Conservation (phyloP, 345 rosid species). For the Passiflora organensis region DNA sequence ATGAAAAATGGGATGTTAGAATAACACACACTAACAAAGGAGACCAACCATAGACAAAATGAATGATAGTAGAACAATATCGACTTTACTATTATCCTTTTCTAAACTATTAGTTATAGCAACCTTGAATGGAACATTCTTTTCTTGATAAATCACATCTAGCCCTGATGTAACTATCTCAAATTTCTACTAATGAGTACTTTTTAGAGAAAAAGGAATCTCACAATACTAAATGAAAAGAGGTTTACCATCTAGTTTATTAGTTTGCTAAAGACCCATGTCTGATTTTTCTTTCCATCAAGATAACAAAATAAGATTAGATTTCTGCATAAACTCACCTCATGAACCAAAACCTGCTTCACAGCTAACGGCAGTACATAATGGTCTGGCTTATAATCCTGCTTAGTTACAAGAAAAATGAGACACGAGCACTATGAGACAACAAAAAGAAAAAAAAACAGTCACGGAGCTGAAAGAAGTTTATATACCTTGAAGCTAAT, state of each 20-base stretch:
- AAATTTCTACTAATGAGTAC: no score
- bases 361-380: conserved; percentile 55
- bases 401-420: conserved; percentile 29
- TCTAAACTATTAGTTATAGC: no score
- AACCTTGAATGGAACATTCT: no score
- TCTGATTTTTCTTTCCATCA: neutral
- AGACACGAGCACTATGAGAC: conserved; percentile 10
- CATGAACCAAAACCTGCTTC: conserved; percentile 87
- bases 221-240: neutral
- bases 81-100: no score
- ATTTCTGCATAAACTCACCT: conserved; percentile 39
- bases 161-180: no score
- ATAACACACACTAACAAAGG: no score
- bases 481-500: conserved; percentile 62
- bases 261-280: no score
- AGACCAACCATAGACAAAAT: no score
- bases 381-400: conserved; percentile 58
- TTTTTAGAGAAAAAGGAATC: no score
- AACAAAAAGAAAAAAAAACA: neutral
- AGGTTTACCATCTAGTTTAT: neutral
- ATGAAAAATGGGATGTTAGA: no score
- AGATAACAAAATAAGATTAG: neutral
- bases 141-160: no score
- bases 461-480: conserved; percentile 7
- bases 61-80: no score